Conservation (phyloP, 2,329 filamentous ascomycete genomes). For the Mollisiaceae sp. region DNA sequence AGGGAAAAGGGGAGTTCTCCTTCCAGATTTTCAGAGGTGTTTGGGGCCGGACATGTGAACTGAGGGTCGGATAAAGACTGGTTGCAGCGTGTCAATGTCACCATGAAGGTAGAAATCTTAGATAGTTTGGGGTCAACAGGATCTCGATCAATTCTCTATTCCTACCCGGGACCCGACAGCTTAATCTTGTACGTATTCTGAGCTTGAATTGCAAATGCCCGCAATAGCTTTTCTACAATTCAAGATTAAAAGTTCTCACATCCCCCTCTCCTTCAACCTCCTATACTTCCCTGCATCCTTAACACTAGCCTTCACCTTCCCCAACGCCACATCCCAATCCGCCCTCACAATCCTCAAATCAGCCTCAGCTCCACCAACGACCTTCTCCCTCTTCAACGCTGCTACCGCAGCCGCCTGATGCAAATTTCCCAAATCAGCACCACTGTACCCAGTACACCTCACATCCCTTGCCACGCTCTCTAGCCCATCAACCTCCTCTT, state of each 20-base stretch:
- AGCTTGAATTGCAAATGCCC: too few relatives aligned
- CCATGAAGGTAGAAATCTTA: not conserved
- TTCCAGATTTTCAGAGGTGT: too few relatives aligned
- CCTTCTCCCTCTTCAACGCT: constrained; percentile 42
- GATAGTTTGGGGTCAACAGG: not conserved
- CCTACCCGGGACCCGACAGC: not conserved
- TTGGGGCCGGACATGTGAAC: not conserved
- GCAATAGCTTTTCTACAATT: not conserved
- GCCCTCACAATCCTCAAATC: constrained; percentile 36
- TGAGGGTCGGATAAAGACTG: not conserved
- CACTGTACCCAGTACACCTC: constrained; percentile 78
- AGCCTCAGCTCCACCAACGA: constrained; percentile 19
- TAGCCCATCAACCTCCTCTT: constrained; percentile 59
- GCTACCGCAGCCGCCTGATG: constrained; percentile 44
- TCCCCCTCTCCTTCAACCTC: constrained; percentile 44
- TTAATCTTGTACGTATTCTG: not conserved
- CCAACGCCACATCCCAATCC: constrained; percentile 44
- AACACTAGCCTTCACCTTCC: constrained; percentile 43
- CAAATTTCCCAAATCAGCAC: constrained; percentile 65
- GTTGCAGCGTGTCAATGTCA: too few relatives aligned
- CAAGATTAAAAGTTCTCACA: constrained; percentile 29
- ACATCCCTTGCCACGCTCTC: constrained; percentile 68
- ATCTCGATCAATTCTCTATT: not conserved
- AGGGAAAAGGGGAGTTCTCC: too few relatives aligned
- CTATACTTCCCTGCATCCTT: constrained; percentile 44